phyloP scores from a whole-genome alignment of 352 stramenopile species.

The Phytophthora rubi region DNA sequence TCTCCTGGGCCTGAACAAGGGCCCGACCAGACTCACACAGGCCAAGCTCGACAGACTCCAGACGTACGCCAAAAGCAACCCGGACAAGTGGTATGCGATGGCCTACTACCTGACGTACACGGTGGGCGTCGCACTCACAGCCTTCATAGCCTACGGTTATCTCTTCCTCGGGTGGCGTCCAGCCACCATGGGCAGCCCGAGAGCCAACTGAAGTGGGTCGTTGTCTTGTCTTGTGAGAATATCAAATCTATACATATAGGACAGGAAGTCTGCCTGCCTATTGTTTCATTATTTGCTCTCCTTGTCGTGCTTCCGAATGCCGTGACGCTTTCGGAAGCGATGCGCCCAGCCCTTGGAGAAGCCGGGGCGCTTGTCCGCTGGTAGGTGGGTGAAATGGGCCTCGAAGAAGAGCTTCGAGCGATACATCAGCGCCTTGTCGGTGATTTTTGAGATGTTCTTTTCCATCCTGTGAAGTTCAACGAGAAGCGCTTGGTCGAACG shows the following conservation, averaged over 20 bases:
- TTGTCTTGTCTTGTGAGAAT: background rate
- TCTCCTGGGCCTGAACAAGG: slow-evolving; percentile 12
- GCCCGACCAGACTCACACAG: slow-evolving; percentile 12
- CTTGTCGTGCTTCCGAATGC: no score
- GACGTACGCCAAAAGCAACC: slow-evolving; percentile 15
- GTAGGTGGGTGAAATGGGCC: no score
- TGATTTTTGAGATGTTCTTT: no score
- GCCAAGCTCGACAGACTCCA: slow-evolving; percentile 12
- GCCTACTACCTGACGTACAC: slow-evolving; percentile 11
- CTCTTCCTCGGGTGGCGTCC: slow-evolving; percentile 24
- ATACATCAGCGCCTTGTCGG: no score
- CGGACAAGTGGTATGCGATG: slow-evolving; percentile 25
- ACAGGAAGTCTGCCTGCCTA: background rate
- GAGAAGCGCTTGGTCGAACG: no score
- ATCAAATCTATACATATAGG: background rate
- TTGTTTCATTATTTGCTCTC: no score
- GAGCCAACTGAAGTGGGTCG: slow-evolving; percentile 1
- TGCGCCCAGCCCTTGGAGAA: no score
- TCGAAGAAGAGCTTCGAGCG: no score
- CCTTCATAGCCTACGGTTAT: slow-evolving; percentile 1
- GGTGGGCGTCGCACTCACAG: slow-evolving; percentile 8
- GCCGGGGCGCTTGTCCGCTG: no score
- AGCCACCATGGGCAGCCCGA: slow-evolving; percentile 7
- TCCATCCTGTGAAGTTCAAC: no score
- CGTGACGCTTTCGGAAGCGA: no score